Conservation (phyloP, 148 eudicot genomes). For the Silene uniflora region DNA sequence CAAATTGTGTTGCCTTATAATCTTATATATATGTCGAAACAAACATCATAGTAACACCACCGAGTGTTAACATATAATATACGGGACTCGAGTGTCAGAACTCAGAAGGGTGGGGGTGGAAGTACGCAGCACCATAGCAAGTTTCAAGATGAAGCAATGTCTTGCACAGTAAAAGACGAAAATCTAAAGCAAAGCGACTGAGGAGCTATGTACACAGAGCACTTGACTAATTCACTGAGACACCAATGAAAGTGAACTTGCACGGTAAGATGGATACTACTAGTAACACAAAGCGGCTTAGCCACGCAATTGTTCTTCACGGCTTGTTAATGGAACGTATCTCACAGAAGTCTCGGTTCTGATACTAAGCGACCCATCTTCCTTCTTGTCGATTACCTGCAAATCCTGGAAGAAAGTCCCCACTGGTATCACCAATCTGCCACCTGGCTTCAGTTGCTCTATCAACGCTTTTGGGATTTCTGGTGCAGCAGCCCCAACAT, state of each 20-base stretch:
- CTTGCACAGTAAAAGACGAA: neutral
- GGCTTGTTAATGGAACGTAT: conserved; percentile 86
- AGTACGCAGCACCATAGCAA: too few relatives aligned
- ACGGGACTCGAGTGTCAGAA: neutral
- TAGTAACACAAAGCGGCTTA: neutral
- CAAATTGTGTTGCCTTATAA: too few relatives aligned
- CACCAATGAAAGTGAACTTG: neutral
- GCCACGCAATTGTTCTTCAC: conserved; percentile 78
- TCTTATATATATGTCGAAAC: too few relatives aligned
- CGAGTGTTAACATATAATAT: neutral
- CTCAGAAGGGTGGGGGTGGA: too few relatives aligned
- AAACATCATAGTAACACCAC: neutral
- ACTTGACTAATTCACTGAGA: neutral
- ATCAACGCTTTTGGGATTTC: conserved; percentile 79
- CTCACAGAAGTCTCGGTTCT: conserved; percentile 88
- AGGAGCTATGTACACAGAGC: conserved; percentile 5
- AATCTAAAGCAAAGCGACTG: neutral
- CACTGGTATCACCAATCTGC: conserved; percentile 90
- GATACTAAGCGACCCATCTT: conserved; percentile 61
- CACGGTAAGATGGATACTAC: neutral
- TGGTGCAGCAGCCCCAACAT: conserved; percentile 86
- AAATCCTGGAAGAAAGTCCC: conserved; percentile 86
- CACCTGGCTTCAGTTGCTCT: conserved; percentile 96
- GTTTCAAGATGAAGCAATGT: neutral
- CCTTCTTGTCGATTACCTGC: conserved; percentile 74